Percentiles rank a stretch among this genome's conserved stretches.
Conservation (phyloP, 768 basidiomycete species). For the Mrakia frigida region DNA sequence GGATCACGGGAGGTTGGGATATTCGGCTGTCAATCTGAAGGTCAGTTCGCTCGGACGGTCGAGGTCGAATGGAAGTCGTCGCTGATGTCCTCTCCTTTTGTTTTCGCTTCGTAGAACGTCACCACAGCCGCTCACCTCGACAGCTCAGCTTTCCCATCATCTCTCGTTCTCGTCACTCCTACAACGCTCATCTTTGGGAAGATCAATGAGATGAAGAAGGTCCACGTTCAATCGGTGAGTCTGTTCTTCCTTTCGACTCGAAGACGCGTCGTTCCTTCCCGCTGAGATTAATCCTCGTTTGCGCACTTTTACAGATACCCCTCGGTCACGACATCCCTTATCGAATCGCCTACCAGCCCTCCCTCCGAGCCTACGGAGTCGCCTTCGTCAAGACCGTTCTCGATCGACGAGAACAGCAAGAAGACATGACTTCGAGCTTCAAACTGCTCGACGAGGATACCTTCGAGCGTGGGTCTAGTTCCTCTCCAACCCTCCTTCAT, state of each 20-base stretch:
- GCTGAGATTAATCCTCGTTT: conserved; percentile 24
- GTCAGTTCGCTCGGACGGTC: conserved; percentile 46
- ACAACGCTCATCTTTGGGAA: conserved; percentile 60
- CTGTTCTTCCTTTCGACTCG: conserved; percentile 4
- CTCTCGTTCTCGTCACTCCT: conserved; percentile 58
- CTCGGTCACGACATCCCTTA: conserved; percentile 69
- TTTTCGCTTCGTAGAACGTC: conserved; percentile 49
- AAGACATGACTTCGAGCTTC: conserved; percentile 55
- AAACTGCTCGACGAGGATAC: conserved; percentile 61
- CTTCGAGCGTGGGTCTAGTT: conserved; percentile 55
- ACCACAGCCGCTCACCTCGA: conserved; percentile 54
- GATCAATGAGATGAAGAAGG: conserved; percentile 63
- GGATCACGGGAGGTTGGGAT: conserved; percentile 54
- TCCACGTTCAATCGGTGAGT: conserved; percentile 72
- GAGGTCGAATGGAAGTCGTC: no score
- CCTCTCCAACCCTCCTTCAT: background rate
- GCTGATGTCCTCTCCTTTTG: background rate
- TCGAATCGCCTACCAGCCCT: conserved; percentile 58
- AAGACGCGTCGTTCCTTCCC: no score
- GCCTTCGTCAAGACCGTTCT: conserved; percentile 58
- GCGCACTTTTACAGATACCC: conserved; percentile 53
- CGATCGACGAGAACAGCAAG: conserved; percentile 53
- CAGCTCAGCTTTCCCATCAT: conserved; percentile 50
- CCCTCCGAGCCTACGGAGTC: conserved; percentile 59
- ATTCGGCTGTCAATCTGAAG: conserved; percentile 70